Base-by-base conservation (phyloP, 768 basidiomycete genomes). In the Mycena rosella region DNA sequence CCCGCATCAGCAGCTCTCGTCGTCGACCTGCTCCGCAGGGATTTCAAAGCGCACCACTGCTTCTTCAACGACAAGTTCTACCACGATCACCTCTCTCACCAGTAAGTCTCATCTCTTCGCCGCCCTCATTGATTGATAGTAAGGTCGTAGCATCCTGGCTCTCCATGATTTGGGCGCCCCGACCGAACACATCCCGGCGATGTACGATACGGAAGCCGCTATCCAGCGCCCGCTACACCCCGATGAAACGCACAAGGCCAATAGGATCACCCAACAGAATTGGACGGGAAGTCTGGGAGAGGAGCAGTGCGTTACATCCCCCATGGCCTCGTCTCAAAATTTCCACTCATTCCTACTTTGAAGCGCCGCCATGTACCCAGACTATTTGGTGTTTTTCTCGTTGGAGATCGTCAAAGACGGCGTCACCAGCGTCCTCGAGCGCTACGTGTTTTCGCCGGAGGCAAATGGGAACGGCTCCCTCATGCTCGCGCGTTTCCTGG, bases 371-470 rank as follows among this genome's bases (percentile, higher is more conserved):
- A 40, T 65, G 26, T 70, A 65, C 48, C 32, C 67, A n/a, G 57
- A 69, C 36, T 64, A 60, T 26, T 73, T 81, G 47, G 72, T 72
- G n/a, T 84, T 82, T 74, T 84, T 89, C 73, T 73, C 82, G 0
- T 65, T 75, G 0, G 79, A 81, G 40, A 76, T 89, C 11, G 69
- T 74, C 22, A 68, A 75, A 20, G 56, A 76, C 2, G 87, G 87
- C 0, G 78, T 75, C 2, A 67, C 78, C 7, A 78, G 77, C 13
- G 77, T 81, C 1, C 68, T 89, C 5, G 87, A 89, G 70, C 77
- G 76, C 65, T 89, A 83, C 69, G 71, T 89, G 1, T 89, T 89
- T 64, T 70, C 72, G 20, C 53, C 67, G 0, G 73, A 76, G 4
- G 82, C 78, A 7, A 83, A 83, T 48, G 70, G 62, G 29, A 69